A percentile compares a stretch with the other conserved stretches of the same genome.
Conservation (phyloP, 257 asterid genomes). For the Mitragyna speciosa region DNA sequence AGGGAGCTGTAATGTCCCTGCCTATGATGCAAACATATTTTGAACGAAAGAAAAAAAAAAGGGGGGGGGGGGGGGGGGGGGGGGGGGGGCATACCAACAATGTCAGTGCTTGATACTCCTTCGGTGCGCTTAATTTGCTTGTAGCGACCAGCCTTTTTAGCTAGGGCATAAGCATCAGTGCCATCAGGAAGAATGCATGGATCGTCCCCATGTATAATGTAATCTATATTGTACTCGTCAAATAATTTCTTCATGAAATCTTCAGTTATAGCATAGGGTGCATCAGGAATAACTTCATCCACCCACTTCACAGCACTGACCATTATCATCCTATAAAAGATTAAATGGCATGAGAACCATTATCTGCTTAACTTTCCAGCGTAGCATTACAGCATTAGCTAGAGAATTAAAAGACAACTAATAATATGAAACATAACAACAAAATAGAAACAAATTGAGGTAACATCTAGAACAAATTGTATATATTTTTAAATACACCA, state of each 20-base stretch:
- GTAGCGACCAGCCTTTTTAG: conserved; percentile 90
- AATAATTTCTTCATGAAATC: conserved; percentile 90
- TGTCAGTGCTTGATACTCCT: conserved; percentile 95
- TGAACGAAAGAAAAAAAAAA: conserved; percentile 16
- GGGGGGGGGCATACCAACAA: conserved; percentile 77
- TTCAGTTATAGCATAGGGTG: conserved; percentile 95
- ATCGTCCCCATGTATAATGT: conserved; percentile 94
- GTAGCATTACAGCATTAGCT: background rate
- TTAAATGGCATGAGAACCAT: conserved; percentile 5
- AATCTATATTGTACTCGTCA: conserved; percentile 82
- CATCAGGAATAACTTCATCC: conserved; percentile 92
- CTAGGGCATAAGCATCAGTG: conserved; percentile 94
- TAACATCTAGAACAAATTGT: background rate
- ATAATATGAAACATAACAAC: background rate
- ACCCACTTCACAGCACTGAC: conserved; percentile 98
- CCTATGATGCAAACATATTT: background rate
- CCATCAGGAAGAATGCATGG: conserved; percentile 97
- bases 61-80: too few species aligned
- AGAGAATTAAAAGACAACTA: too few species aligned
- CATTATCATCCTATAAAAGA: conserved; percentile 75
- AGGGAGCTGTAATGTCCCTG: background rate
- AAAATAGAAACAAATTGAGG: background rate
- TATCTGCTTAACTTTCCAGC: background rate
- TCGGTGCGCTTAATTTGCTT: conserved; percentile 96
- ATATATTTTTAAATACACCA: background rate